These are phyloP conservation scores for Bauhinia variegata DNA, from an alignment of 306 rosid genomes.

Conservation along the genomic window DNA sequence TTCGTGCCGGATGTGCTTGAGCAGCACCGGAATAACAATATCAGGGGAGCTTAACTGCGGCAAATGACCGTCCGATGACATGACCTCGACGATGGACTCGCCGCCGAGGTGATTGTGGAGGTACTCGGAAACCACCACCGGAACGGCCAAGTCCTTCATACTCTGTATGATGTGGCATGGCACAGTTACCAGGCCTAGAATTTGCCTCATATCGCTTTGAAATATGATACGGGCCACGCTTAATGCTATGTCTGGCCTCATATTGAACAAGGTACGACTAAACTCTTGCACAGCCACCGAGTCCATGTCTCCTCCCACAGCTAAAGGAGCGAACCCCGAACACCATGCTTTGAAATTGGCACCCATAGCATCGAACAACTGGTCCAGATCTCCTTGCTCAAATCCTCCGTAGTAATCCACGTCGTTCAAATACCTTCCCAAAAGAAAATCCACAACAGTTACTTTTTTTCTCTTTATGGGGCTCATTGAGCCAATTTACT, in stretches of 20 bases:
- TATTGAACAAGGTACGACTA: conserved; percentile 84
- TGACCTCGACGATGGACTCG: conserved; percentile 73
- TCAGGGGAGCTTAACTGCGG: conserved; percentile 93
- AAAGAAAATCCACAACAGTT: background rate
- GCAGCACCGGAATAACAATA: conserved; percentile 65
- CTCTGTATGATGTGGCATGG: conserved; percentile 84
- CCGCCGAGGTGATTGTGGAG: conserved; percentile 66
- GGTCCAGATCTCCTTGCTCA: conserved; percentile 71
- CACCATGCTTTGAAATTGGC: conserved; percentile 91
- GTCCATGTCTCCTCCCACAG: conserved; percentile 89
- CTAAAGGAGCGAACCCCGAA: conserved; percentile 73
- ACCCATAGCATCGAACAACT: conserved; percentile 66
- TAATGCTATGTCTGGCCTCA: conserved; percentile 87
- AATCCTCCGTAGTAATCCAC: conserved; percentile 82
- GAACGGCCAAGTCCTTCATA: conserved; percentile 78
- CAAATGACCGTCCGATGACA: conserved; percentile 77
- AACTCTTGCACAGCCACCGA: conserved; percentile 85
- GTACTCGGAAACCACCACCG: conserved; percentile 71
- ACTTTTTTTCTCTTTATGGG: background rate
- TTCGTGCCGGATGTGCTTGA: conserved; percentile 64
- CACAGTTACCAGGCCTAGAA: conserved; percentile 51
- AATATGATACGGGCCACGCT: conserved; percentile 64
- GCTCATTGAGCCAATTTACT: background rate
- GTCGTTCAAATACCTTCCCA: conserved; percentile 70
- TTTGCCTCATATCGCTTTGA: conserved; percentile 70